Base-by-base conservation (phyloP, 2,329 filamentous ascomycete genomes). In the Diaporthe helianthi region DNA sequence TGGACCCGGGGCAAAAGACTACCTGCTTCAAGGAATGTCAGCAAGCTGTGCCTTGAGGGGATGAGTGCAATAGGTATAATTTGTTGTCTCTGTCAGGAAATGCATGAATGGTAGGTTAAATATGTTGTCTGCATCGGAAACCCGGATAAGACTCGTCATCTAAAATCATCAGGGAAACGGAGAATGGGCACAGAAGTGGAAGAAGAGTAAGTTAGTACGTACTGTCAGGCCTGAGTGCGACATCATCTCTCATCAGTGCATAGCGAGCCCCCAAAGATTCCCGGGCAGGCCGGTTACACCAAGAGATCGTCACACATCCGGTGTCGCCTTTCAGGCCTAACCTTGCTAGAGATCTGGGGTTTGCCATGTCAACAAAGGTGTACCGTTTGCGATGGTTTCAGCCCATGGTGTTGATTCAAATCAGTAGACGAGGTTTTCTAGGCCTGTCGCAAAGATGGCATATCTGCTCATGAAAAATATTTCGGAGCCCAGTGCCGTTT, bases 401-500 rank as follows among this genome's bases (percentile, higher is more conserved):
- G 51, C n/a, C 33, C 29, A 53, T 61, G 61, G 58, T 52, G 29
- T 68, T 54, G 53, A 51, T 75, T 72, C 74, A 74, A 74, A 83
- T 97, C 94, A 97, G 94, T 95, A 92, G 94, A 93, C 93, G 90
- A 97, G 94, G 94, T 97, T 97, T 97, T 97, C 93, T 97, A 97
- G 93, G 94, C 94, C 93, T 97, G 93, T 93, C 93, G 83, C 93
- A 93, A 92, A 93, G 87, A 83, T 93, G 93, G 93, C 89, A 92
- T 88, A 89, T 94, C 92, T 80, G 85, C 94, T 93, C 93, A 89
- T 89, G 84, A 81, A 80, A 80, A 76, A 76, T 80, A 81, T 49
- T 85, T 97, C 93, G 91, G 94, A 95, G 94, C 94, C 94, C 94
- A 97, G 94, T 97, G 94, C 94, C 93, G 83, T 86, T 92, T 93